A percentile compares a stretch with the other conserved stretches of the same genome.
These are phyloP conservation scores for Talaromyces liani DNA, from an alignment of 495 filamentous ascomycete species.

Conservation along the genomic window DNA sequence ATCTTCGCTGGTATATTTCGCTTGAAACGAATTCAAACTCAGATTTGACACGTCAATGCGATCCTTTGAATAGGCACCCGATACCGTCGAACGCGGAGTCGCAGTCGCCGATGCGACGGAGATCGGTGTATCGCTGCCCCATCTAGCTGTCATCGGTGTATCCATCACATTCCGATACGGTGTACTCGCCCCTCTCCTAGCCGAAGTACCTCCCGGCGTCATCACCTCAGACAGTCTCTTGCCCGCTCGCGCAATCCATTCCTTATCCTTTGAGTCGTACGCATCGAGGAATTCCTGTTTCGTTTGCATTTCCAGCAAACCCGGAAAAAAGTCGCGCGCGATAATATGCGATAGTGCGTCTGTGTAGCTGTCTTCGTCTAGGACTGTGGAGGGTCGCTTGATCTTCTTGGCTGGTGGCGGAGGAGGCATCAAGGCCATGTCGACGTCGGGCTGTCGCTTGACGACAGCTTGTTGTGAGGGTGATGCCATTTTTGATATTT, in stretches of 20 bases:
- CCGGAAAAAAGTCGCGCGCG: conserved; percentile 93
- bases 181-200: conserved; percentile 24
- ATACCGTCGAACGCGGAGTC: conserved; percentile 13
- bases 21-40: conserved; percentile 76
- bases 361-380: conserved; percentile 93
- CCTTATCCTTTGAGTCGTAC: conserved; percentile 70
- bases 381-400: conserved; percentile 80
- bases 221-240: conserved; percentile 68
- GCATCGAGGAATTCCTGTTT: conserved; percentile 92
- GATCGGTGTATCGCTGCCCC: conserved; percentile 60
- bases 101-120: conserved; percentile 43
- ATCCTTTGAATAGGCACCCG: conserved; percentile 24
- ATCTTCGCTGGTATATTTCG: conserved; percentile 92
- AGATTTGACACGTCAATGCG: conserved; percentile 69
- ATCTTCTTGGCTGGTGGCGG: conserved; percentile 85
- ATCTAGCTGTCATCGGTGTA: conserved; percentile 17
- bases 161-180: conserved; percentile 7
- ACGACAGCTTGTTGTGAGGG: conserved; percentile 27
- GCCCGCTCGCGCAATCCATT: conserved; percentile 80
- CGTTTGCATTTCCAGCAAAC: conserved; percentile 72
- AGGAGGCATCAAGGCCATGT: conserved; percentile 76
- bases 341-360: conserved; percentile 89
- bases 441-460: conserved; percentile 45
- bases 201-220: conserved; percentile 57
- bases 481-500: conserved; percentile 11